These are phyloP conservation scores for Dictyostelium capitatum DNA, from an alignment of 78 protist species.

Conservation along the genomic window DNA sequence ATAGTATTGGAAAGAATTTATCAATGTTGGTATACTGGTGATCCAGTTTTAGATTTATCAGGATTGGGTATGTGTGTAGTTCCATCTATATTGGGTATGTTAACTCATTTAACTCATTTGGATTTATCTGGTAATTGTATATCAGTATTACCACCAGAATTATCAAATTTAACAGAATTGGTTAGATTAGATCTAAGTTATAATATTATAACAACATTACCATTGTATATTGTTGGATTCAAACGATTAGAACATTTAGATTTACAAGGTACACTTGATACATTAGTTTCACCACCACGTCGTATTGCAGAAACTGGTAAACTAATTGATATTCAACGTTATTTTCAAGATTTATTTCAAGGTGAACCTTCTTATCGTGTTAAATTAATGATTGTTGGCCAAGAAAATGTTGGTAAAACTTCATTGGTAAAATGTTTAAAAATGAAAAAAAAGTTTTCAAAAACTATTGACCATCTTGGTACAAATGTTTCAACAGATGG, in stretches of 20 bases:
- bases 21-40: constrained; percentile 36
- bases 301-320: constrained; percentile 67
- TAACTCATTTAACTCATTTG: constrained; percentile 41
- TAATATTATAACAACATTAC: constrained; percentile 43
- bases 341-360: constrained; percentile 49
- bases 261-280: constrained; percentile 32
- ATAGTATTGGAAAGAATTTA: constrained; percentile 49
- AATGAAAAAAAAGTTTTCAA: constrained; percentile 50
- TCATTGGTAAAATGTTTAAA: constrained; percentile 60
- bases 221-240: constrained; percentile 23
- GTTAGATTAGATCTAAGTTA: constrained; percentile 43
- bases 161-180: constrained; percentile 34
- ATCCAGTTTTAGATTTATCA: constrained; percentile 56
- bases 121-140: constrained; percentile 73
- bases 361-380: constrained; percentile 76
- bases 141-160: constrained; percentile 40
- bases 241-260: constrained; percentile 3
- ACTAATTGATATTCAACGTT: constrained; percentile 32
- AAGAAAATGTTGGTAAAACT: constrained; percentile 80
- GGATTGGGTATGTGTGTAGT: constrained; percentile 43
- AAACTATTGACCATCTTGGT: constrained; percentile 37
- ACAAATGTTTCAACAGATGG: constrained; percentile 79
- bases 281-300: constrained; percentile 49
- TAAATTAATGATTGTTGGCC: constrained; percentile 79
- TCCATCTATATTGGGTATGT: constrained; percentile 19